Conservation (phyloP, 495 filamentous ascomycete species). For the Aspergillus heteromorphus region DNA sequence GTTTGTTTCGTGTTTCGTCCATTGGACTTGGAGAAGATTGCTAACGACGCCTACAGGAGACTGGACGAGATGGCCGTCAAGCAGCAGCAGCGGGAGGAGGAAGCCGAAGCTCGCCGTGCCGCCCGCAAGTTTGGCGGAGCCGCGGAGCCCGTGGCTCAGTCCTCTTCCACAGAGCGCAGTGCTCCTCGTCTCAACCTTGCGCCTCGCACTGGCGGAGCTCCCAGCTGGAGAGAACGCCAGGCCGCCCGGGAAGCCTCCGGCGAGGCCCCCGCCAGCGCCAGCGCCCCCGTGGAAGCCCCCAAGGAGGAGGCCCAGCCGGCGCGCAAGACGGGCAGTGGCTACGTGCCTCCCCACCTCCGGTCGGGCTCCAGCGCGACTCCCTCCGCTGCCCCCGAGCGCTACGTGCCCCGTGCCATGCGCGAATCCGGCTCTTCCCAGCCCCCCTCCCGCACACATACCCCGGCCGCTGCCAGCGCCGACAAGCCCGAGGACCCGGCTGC, state of each 20-base stretch:
- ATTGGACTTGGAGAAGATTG: slow-evolving; percentile 2
- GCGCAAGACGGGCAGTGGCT: slow-evolving; percentile 42
- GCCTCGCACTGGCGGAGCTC: slow-evolving; percentile 48
- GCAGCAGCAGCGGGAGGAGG: slow-evolving; percentile 65
- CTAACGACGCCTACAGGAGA: slow-evolving; percentile 42
- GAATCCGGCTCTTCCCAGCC: slow-evolving; percentile 27
- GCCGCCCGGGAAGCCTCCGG: slow-evolving; percentile 54
- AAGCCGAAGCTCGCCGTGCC: slow-evolving; percentile 56
- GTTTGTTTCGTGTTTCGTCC: neutral
- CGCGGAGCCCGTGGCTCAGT: slow-evolving; percentile 6
- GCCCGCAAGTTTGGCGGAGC: slow-evolving; percentile 8
- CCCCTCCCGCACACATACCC: slow-evolving; percentile 26
- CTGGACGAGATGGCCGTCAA: slow-evolving; percentile 59
- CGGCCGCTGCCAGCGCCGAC: no score
- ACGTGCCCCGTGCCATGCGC: slow-evolving; percentile 34
- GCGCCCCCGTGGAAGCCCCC: slow-evolving; percentile 22
- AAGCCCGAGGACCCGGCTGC: slow-evolving; percentile 35
- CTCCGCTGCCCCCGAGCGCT: slow-evolving; percentile 33
- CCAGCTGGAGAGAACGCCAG: slow-evolving; percentile 81
- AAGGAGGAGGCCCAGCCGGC: slow-evolving; percentile 26
- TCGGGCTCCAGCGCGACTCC: slow-evolving; percentile 29
- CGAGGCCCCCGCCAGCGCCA: slow-evolving; percentile 22
- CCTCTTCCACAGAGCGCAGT: slow-evolving; percentile 45
- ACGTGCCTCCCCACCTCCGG: slow-evolving; percentile 48
- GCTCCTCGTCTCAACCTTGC: slow-evolving; percentile 65